Evolutionary conservation across 805 yeast genomes (phyloP).

Genomic region (Kluyveromyces aestuarii): DNA sequence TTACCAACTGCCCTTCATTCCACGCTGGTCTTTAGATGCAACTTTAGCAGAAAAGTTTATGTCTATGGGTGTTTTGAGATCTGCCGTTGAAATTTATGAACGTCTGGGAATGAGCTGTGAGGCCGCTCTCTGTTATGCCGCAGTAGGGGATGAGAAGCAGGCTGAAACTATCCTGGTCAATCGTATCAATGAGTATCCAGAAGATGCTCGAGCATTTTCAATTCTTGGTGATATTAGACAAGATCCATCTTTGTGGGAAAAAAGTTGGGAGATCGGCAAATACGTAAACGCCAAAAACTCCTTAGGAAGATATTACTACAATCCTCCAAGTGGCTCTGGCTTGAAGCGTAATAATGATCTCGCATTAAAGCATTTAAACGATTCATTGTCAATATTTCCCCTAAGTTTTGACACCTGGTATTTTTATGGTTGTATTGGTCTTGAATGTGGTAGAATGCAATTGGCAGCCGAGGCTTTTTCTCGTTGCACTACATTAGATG

Average conservation of each 20-base stretch:
- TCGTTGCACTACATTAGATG: conserved; percentile 80
- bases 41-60: conserved; percentile 77
- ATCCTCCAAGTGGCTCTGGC: conserved; percentile 51
- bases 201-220: conserved; percentile 75
- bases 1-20: conserved; percentile 65
- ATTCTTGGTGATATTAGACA: conserved; percentile 78
- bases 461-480: conserved; percentile 88
- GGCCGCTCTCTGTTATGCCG: conserved; percentile 84
- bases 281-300: conserved; percentile 84
- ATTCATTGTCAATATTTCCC: conserved; percentile 66
- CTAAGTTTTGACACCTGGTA: conserved; percentile 78
- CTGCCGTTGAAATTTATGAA: conserved; percentile 85
- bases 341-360: conserved; percentile 38
- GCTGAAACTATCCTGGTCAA: conserved; percentile 53
- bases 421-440: conserved; percentile 83
- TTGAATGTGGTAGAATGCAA: conserved; percentile 61
- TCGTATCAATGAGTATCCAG: conserved; percentile 48
- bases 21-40: conserved; percentile 80
- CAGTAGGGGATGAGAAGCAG: conserved; percentile 61
- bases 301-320: conserved; percentile 61
- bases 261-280: conserved; percentile 79
- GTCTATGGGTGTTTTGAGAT: conserved; percentile 73
- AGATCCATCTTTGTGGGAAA: conserved; percentile 69
- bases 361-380: conserved; percentile 62
- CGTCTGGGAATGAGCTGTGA: conserved; percentile 69